Percentiles rank a stretch among this genome's conserved stretches.
Conservation (phyloP, 768 basidiomycete genomes). For the Mrakia blollopis region DNA sequence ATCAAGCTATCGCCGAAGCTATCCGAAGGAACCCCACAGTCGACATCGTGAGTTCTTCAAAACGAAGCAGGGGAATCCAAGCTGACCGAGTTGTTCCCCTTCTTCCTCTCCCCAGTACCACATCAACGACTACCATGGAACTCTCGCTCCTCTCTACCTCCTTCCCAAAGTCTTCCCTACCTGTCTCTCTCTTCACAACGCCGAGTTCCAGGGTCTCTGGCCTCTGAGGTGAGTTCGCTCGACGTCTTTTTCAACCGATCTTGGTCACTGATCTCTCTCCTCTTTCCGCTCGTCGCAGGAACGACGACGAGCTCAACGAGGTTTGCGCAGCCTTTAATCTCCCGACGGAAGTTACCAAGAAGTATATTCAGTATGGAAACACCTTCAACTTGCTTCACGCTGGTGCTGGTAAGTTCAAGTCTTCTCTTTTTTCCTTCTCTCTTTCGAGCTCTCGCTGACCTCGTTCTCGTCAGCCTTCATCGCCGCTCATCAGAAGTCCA, state of each 20-base stretch:
- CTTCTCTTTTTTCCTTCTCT: too few species aligned
- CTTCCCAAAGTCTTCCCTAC: slow-evolving; percentile 83
- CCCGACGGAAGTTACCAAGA: slow-evolving; percentile 89
- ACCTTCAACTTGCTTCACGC: slow-evolving; percentile 94
- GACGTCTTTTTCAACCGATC: too few species aligned
- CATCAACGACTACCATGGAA: slow-evolving; percentile 70
- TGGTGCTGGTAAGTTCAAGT: slow-evolving; percentile 48
- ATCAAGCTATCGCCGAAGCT: slow-evolving; percentile 88
- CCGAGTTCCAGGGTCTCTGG: slow-evolving; percentile 97
- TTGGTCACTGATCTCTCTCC: too few species aligned
- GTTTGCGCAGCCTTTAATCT: slow-evolving; percentile 97
- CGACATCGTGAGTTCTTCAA: slow-evolving; percentile 53
- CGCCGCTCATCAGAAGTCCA: slow-evolving; percentile 82
- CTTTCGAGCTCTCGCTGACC: too few species aligned
- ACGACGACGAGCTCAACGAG: slow-evolving; percentile 68
- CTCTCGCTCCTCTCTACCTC: slow-evolving; percentile 85
- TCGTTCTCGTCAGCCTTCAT: slow-evolving; percentile 61
- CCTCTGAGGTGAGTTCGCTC: slow-evolving; percentile 31
- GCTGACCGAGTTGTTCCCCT: neutral
- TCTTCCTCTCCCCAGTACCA: slow-evolving; percentile 22
- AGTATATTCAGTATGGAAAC: slow-evolving; percentile 95
- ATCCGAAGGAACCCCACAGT: slow-evolving; percentile 79
- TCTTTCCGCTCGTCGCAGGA: neutral
- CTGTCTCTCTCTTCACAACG: slow-evolving; percentile 90
- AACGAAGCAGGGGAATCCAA: too few species aligned